Base-by-base conservation (phyloP, 1,284 basidiomycete species). In the Trametes hirsuta region DNA sequence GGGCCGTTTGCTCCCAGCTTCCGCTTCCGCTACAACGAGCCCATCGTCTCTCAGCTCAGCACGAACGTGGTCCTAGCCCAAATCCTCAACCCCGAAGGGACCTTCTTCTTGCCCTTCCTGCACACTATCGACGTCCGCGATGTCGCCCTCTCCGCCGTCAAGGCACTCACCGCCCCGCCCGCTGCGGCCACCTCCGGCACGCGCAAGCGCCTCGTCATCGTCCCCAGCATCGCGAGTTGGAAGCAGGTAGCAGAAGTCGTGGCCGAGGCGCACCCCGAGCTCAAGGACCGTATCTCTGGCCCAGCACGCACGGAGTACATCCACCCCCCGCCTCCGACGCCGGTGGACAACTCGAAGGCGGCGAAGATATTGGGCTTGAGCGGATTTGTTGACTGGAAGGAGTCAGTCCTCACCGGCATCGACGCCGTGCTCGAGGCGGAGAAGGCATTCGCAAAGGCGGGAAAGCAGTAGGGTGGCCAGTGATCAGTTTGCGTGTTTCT, bases 41-140 rank as follows among this genome's bases (percentile, higher is more conserved):
- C 57, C 6, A 49, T 41, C 25, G n/a, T 53, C 46, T 21, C 11
- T 6, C 6, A 48, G 39, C 40, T 57, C 14, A 50, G 59, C 50
- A 53, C 59, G 6, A 53, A 59, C 46, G 12, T 8, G 4, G 36
- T 55, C 30, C 24, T 59, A 10, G 59, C 59, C 45, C 21, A 14
- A 14, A 57, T 63, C 40, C 45, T 63, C 47, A 18, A 34, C 4
- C 52, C 57, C 39, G 18, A 6, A 6, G 47, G 56, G n/a, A 52
- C 25, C 30, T 47, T 47, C n/a, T 36, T 54, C 42, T 4, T 12
- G 21, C 51, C 36, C 4, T 2, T 25, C 15, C 4, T 50, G 14
- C 24, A 50, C 51, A 18, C 40, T 34, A 55, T 69, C 41, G 71
- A 72, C 51, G 67, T 72, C 6, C 67, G 71, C 40, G 72, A 72